phyloP scores from a whole-genome alignment of 805 yeast genomes.

The Huiozyma naganishii region DNA sequence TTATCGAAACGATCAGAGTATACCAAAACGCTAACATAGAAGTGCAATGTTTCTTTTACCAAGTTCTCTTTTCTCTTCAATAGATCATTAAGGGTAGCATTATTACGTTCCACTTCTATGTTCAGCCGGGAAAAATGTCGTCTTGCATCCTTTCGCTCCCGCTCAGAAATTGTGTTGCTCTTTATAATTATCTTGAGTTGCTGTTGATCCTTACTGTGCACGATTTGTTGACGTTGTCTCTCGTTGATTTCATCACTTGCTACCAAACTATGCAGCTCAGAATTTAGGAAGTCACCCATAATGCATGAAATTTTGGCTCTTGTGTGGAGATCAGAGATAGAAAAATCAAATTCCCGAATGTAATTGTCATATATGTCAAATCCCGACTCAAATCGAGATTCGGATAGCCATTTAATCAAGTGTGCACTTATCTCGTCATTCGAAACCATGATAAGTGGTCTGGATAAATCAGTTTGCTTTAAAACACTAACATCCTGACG shows the following conservation, averaged over 20 bases:
- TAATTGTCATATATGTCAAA: constrained; percentile 45
- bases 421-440: constrained; percentile 27
- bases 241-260: constrained; percentile 36
- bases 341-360: constrained; percentile 31
- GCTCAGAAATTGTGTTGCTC: constrained; percentile 30
- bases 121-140: constrained; percentile 40
- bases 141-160: constrained; percentile 43
- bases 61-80: constrained; percentile 32
- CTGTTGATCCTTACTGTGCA: constrained; percentile 37
- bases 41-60: constrained; percentile 43
- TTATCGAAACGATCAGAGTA: constrained; percentile 35
- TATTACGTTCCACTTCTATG: constrained; percentile 40
- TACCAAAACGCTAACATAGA: constrained; percentile 46
- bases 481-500: constrained; percentile 11
- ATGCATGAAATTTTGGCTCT: constrained; percentile 42
- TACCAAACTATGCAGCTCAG: constrained; percentile 40
- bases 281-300: constrained; percentile 66
- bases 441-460: constrained; percentile 8
- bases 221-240: constrained; percentile 30
- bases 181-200: constrained; percentile 38
- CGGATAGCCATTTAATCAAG: constrained; percentile 60
- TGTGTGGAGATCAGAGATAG: constrained; percentile 15
- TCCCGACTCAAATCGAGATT: constrained; percentile 59
- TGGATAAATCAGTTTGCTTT: neutral
- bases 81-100: constrained; percentile 33